Evolutionary conservation across 2,329 filamentous ascomycete species (phyloP), one percentile per base, ranked within the genome.

Genomic region (Fusarium lateritium): DNA sequence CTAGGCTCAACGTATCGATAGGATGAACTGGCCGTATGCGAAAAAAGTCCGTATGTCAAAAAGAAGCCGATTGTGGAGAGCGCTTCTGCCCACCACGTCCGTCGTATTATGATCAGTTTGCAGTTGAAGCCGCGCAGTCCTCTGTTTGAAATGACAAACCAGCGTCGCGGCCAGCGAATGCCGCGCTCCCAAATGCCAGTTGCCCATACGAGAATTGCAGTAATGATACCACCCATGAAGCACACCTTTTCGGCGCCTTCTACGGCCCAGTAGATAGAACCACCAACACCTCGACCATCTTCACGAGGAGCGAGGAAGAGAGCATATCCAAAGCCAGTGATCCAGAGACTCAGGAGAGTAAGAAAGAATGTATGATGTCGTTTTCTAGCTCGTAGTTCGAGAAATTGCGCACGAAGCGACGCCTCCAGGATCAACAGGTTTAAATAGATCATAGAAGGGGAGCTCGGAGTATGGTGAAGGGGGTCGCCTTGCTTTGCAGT

Each of bases 361-460:
- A 98, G 84, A 76, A 98, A 97, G 81, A 98, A 97, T 3, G 94
- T 94, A 79, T 99, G 95, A 75, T 98, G 93, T 17, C 96, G 91
- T 47, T 94, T 88, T 42, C 96, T 91, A 46, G 94, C 92, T 62
- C 95, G 92, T 44, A 98, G 87, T 67, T 94, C 93, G 58, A 99
- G 89, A 80, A 97, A 98, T 76, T 99, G 96, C 24, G 94, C 91
- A 70, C 96, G 93, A 36, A 99, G 85, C 7, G 94, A 97, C 49
- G 94, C 94, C 80, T 99, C 96, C 79, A 99, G 92, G 75, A 99
- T 97, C 62, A 99, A 88, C 24, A 99, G 91, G 81, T 99, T 99
- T 75, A 99, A 90, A 82, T 99, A 99, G 77, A 99, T 98, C 84
- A 97, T 96, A 56, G 94, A 93, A 45, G 94, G 94, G 17, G 93